A percentile compares a stretch with the other conserved stretches of the same genome.
Conservation (phyloP, 2,329 filamentous ascomycete genomes). For the Trichoderma sp. region DNA sequence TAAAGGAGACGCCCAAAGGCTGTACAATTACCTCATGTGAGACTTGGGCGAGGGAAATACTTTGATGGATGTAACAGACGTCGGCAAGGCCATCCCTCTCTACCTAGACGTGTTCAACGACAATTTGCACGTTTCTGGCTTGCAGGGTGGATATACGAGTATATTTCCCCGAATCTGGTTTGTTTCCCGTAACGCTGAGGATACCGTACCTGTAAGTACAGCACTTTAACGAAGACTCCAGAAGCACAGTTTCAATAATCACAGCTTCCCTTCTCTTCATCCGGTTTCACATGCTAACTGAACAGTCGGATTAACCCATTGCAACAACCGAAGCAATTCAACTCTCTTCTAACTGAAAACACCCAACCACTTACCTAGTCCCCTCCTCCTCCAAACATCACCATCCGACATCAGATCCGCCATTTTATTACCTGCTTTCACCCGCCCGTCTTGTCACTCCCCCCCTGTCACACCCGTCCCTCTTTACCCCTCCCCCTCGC, state of each 20-base stretch:
- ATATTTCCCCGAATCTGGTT: background rate
- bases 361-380: background rate
- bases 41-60: background rate
- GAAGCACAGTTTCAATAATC: conserved; percentile 19
- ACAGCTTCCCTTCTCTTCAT: background rate
- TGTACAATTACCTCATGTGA: conserved; percentile 24
- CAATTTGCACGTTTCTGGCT: no score
- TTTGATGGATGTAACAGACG: no score
- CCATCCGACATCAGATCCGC: background rate
- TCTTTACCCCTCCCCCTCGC: conserved; percentile 20
- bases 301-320: no score
- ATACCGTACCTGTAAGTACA: background rate
- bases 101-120: no score
- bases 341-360: no score
- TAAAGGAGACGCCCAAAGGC: background rate
- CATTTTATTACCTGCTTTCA: background rate
- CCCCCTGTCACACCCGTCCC: background rate
- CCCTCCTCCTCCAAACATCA: background rate
- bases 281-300: background rate
- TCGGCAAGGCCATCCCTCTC: no score
- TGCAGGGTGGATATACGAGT: background rate
- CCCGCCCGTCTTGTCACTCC: background rate
- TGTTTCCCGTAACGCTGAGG: background rate
- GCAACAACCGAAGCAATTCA: background rate
- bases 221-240: background rate